Conservation (phyloP, 2,329 filamentous ascomycete species). For the Fusarium sp. region DNA sequence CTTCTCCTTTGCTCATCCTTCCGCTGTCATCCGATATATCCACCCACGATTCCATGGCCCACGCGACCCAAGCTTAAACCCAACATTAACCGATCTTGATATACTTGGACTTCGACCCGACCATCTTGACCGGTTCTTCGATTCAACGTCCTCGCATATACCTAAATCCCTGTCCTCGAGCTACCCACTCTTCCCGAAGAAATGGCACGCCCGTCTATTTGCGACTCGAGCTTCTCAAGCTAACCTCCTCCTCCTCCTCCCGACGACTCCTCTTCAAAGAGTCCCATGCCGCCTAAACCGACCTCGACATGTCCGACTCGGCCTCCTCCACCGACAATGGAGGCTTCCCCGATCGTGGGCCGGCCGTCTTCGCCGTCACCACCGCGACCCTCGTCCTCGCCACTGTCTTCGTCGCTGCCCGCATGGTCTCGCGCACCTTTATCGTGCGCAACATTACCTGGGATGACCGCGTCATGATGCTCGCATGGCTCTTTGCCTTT, state of each 20-base stretch:
- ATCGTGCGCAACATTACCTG: constrained; percentile 77
- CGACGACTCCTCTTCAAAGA: constrained; percentile 28
- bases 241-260: constrained; percentile 8
- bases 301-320: constrained; percentile 42
- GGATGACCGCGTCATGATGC: constrained; percentile 84
- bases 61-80: not conserved
- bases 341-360: constrained; percentile 62
- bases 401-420: constrained; percentile 78
- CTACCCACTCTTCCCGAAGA: constrained; percentile 19
- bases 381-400: constrained; percentile 74
- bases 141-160: not conserved
- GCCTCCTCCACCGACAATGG: constrained; percentile 38
- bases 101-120: not conserved
- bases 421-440: constrained; percentile 76
- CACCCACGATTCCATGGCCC: not conserved
- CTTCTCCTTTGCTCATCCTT: not conserved
- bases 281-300: constrained; percentile 36
- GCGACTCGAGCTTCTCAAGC: constrained; percentile 30
- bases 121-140: not conserved
- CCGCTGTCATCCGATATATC: not conserved
- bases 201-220: constrained; percentile 34
- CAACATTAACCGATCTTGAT: not conserved
- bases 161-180: not conserved
- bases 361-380: constrained; percentile 76
- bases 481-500: constrained; percentile 80